phyloP scores from a whole-genome alignment of 1,284 basidiomycete species.

The Malassezia globosa region DNA sequence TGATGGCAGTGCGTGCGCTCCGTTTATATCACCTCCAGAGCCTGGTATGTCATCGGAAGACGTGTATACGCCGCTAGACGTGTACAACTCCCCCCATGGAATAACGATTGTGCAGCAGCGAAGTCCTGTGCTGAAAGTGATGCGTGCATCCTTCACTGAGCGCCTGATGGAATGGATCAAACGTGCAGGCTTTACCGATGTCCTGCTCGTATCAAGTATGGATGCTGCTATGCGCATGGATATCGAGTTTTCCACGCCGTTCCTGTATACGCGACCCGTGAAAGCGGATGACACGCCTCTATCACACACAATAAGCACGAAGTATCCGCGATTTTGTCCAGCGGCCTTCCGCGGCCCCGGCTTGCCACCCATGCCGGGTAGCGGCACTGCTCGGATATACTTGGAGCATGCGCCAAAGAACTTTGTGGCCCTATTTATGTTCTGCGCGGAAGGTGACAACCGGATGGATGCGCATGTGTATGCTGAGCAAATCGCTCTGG shows the following conservation, averaged over 20 bases:
- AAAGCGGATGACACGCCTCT: neutral
- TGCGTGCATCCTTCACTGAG: conserved; percentile 2
- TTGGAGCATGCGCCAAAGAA: conserved; percentile 4
- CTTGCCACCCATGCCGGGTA: conserved; percentile 26
- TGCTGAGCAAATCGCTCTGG: neutral
- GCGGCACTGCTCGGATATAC: conserved; percentile 18
- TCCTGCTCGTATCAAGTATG: conserved; percentile 21
- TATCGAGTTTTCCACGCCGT: conserved; percentile 23
- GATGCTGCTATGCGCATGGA: conserved; percentile 32
- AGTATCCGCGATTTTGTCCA: neutral
- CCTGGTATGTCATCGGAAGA: neutral
- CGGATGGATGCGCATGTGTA: conserved; percentile 29
- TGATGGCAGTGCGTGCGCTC: conserved; percentile 26
- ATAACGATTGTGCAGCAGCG: conserved; percentile 32
- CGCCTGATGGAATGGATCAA: conserved; percentile 16
- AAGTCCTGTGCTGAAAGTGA: conserved; percentile 27
- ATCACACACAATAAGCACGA: neutral
- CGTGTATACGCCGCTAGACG: conserved; percentile 9
- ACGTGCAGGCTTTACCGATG: conserved; percentile 11
- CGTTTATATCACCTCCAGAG: conserved; percentile 31
- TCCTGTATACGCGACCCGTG: conserved; percentile 9
- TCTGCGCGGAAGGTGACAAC: conserved; percentile 36
- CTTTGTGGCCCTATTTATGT: conserved; percentile 24
- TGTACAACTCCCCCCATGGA: conserved; percentile 4
- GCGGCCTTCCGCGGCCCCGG: neutral